These are phyloP conservation scores for Xerophyta viscosa DNA, from an alignment of 106 monocot species.

Conservation along the genomic window DNA sequence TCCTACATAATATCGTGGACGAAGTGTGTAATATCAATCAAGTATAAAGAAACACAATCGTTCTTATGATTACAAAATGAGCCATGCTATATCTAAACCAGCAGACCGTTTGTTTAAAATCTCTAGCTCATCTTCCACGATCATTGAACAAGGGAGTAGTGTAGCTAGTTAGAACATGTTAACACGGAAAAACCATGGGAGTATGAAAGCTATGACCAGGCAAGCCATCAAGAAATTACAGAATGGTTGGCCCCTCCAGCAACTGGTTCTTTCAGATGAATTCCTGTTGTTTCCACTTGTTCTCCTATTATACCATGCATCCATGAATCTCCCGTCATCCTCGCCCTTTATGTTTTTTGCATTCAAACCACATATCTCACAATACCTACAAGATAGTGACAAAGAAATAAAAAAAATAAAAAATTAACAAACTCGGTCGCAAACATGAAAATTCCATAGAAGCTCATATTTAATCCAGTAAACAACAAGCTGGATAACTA, in stretches of 20 bases:
- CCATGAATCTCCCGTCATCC: constrained; percentile 39
- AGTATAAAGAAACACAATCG: too few species aligned
- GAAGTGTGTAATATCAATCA: too few species aligned
- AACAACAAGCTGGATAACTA: too few species aligned
- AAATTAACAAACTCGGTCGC: too few species aligned
- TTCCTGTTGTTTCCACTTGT: constrained; percentile 12
- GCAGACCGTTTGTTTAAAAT: too few species aligned
- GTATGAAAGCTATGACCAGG: constrained; percentile 74
- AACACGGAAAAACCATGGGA: constrained; percentile 85
- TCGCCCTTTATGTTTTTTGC: constrained; percentile 54
- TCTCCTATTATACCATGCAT: constrained; percentile 40
- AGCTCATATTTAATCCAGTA: too few species aligned
- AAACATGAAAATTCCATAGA: too few species aligned
- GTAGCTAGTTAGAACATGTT: constrained; percentile 61
- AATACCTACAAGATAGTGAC: constrained; percentile 18
- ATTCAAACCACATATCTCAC: constrained; percentile 52
- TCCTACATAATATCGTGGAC: too few species aligned
- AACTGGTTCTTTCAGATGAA: constrained; percentile 24
- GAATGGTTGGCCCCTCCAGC: constrained; percentile 52
- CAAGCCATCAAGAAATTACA: constrained; percentile 76
- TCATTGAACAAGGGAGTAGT: background rate
- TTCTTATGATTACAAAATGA: too few species aligned
- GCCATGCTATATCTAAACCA: too few species aligned
- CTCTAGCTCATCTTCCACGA: background rate
- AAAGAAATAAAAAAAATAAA: background rate